Conservation (phyloP, 352 stramenopile species). For the Phytophthora sojae region DNA sequence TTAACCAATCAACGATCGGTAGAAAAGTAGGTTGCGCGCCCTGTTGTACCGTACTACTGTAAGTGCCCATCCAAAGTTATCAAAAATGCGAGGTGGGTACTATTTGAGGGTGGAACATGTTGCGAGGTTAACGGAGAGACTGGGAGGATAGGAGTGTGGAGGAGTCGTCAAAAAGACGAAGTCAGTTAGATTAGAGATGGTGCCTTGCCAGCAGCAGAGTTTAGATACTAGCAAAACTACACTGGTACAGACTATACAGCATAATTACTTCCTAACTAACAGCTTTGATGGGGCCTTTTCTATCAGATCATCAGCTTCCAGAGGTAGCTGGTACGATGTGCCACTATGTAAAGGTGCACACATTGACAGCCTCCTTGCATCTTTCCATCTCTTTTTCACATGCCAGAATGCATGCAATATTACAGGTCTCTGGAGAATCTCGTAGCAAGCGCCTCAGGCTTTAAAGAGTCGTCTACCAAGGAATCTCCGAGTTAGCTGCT, state of each 20-base stretch:
- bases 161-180: neutral
- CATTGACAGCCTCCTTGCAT: neutral
- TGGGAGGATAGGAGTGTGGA: neutral
- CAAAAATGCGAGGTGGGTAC: too few relatives aligned
- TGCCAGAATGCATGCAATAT: too few relatives aligned
- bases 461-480: too few relatives aligned
- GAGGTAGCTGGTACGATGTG: neutral
- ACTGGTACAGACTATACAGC: neutral
- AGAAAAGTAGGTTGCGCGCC: too few relatives aligned
- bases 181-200: neutral
- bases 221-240: neutral
- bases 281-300: neutral
- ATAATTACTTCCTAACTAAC: neutral
- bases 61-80: too few relatives aligned
- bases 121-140: neutral
- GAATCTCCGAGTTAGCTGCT: neutral
- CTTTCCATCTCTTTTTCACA: too few relatives aligned
- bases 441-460: too few relatives aligned
- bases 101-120: neutral
- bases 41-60: too few relatives aligned
- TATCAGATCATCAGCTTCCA: neutral
- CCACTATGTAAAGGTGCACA: neutral
- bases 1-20: too few relatives aligned
- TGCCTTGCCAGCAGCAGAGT: neutral
- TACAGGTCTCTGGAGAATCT: too few relatives aligned